phyloP scores from a whole-genome alignment of 2,329 filamentous ascomycete species.

The Talaromyces piceae region DNA sequence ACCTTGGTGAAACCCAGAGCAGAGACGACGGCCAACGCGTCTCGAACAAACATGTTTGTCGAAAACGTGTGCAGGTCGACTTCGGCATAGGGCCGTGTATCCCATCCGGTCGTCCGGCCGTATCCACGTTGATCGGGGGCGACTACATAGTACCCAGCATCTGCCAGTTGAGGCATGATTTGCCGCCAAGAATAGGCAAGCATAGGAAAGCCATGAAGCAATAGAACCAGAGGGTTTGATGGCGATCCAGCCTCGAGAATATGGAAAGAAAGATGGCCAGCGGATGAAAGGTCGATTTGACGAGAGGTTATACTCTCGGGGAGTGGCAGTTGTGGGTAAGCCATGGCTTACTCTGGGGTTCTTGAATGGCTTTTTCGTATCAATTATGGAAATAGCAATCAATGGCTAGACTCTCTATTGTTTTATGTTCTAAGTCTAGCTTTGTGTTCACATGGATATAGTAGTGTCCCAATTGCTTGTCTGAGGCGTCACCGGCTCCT shows the following conservation, averaged over 20 bases:
- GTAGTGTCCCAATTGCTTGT: too few relatives aligned
- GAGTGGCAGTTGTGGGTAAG: constrained; percentile 31
- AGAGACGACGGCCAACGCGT: constrained; percentile 54
- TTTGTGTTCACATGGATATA: too few relatives aligned
- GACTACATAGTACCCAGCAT: constrained; percentile 56
- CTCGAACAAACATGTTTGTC: constrained; percentile 53
- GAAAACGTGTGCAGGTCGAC: constrained; percentile 52
- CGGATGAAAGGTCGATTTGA: constrained; percentile 50
- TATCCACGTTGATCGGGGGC: constrained; percentile 63
- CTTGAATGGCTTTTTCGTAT: neutral
- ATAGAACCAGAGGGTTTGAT: constrained; percentile 48
- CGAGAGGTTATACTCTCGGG: constrained; percentile 49
- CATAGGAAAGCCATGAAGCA: constrained; percentile 62
- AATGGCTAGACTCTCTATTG: too few relatives aligned
- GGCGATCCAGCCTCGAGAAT: constrained; percentile 49
- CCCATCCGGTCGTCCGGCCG: constrained; percentile 57
- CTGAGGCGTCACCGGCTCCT: neutral
- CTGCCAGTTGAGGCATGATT: constrained; percentile 52
- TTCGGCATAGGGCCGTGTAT: constrained; percentile 42
- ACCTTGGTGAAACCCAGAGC: constrained; percentile 53
- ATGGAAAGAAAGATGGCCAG: constrained; percentile 50
- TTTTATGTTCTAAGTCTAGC: too few relatives aligned
- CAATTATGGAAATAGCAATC: neutral
- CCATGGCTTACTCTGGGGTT: constrained; percentile 8
- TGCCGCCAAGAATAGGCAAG: constrained; percentile 63